Conservation (phyloP, 2,329 filamentous ascomycete genomes). For the Fusarium lateritium region DNA sequence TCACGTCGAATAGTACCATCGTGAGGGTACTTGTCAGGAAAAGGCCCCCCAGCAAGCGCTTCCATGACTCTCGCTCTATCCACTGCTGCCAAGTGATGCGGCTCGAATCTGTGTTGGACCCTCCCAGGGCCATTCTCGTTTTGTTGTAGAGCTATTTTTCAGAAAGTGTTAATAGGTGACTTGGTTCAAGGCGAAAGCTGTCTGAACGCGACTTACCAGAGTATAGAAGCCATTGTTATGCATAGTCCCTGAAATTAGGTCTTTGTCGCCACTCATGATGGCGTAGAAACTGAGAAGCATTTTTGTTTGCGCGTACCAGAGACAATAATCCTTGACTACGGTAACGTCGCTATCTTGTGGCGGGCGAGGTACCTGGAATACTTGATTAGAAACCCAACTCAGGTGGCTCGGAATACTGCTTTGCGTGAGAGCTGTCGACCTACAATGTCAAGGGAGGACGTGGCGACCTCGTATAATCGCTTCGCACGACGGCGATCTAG, state of each 20-base stretch:
- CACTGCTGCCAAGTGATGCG: conserved; percentile 20
- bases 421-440: no score
- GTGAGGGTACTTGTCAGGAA: conserved; percentile 20
- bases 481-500: conserved; percentile 20
- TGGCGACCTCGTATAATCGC: conserved; percentile 2
- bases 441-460: no score
- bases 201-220: conserved; percentile 7
- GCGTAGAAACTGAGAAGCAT: conserved; percentile 29
- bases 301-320: conserved; percentile 29
- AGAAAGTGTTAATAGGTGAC: not conserved
- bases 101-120: not conserved
- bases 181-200: not conserved
- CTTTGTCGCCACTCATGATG: conserved; percentile 25
- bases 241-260: conserved; percentile 12
- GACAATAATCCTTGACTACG: conserved; percentile 11
- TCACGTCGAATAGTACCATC: conserved; percentile 31
- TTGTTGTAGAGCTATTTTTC: conserved; percentile 7
- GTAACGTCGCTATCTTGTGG: no score
- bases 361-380: no score
- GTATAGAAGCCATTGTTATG: conserved; percentile 27
- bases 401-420: no score
- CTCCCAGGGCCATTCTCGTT: not conserved
- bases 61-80: conserved; percentile 30
- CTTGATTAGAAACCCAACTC: no score
- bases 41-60: conserved; percentile 22